Evolutionary conservation across 2,329 filamentous ascomycete genomes (phyloP), one percentile per base, ranked within the genome.

Genomic region (Nannizziopsis barbatae): DNA sequence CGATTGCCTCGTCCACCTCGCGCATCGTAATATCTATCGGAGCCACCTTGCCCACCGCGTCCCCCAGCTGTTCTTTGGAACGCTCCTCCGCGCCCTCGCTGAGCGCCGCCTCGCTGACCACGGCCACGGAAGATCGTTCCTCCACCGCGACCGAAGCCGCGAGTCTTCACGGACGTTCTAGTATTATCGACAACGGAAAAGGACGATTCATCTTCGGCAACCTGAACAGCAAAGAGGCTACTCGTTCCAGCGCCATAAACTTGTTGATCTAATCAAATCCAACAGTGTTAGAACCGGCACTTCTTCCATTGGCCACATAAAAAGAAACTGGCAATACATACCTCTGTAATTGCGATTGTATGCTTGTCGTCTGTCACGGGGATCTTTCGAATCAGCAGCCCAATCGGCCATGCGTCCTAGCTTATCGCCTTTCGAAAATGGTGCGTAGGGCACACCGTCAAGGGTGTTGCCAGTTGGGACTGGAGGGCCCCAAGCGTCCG

Each of bases 401-500:
- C 92, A 98, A 75, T 98, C 92, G 53, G 92, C 92, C 89, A 98
- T 96, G 67, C 92, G 89, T 63, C 92, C 92, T 52, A 98, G 76
- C 77, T 95, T 96, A 75, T 98, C 92, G 66, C 87, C 88, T 72
- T 98, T 98, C 58, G 89, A 95, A 75, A 92, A 98, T 53, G 92
- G 92, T 60, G 92, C 92, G 69, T 95, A 98, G 35, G 92, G 92
- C 43, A 96, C 87, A 65, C 92, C 92, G 65, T 94, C 83, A 61
- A 96, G 79, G 53, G 86, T 95, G 55, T 86, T 94, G 67, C 95
- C 86, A 60, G 73, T 80, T 52, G 88, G 84, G 58, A 84, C 79
- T 53, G 84, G 69, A 47, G 90, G 90, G 52, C 92, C 92, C 92
- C 92, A 98, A 68, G 81, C 79, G 61, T 86, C 83, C 60, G 86